phyloP scores from a whole-genome alignment of 176 grass and related monocot species.

The Canna indica region DNA sequence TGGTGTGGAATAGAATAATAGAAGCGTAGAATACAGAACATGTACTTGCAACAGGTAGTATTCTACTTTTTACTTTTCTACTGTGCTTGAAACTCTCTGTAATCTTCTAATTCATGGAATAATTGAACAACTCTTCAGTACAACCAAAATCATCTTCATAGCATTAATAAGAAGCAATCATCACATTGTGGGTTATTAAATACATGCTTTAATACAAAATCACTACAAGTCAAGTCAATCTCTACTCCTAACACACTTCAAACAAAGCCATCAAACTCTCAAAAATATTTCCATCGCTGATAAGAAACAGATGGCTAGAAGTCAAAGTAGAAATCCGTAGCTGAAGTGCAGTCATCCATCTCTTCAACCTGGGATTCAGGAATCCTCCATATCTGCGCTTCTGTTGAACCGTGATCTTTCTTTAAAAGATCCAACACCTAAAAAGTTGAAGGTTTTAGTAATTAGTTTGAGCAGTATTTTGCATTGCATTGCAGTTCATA shows the following conservation, averaged over 20 bases:
- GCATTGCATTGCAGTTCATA: neutral
- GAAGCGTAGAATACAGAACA: neutral
- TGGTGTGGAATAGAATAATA: neutral
- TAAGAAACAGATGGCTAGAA: neutral
- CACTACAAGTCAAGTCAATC: neutral
- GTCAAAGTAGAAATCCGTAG: neutral
- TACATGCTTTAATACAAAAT: neutral
- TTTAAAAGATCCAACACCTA: constrained; percentile 68
- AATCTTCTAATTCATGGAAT: no score
- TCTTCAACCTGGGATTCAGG: constrained; percentile 51
- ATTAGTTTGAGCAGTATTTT: neutral
- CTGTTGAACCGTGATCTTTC: constrained; percentile 39
- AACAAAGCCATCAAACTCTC: neutral
- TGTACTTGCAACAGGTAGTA: no score
- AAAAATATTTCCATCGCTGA: neutral
- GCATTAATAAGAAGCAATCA: neutral
- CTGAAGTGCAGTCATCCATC: constrained; percentile 46
- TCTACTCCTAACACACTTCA: neutral
- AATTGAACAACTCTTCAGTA: no score
- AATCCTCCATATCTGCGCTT: constrained; percentile 67
- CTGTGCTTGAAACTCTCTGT: no score
- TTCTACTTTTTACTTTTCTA: no score
- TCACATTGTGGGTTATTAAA: neutral
- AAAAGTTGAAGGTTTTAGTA: neutral
- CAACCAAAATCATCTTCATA: no score